Conservation (phyloP, 352 stramenopile genomes). For the Globisporangium spinosum region DNA sequence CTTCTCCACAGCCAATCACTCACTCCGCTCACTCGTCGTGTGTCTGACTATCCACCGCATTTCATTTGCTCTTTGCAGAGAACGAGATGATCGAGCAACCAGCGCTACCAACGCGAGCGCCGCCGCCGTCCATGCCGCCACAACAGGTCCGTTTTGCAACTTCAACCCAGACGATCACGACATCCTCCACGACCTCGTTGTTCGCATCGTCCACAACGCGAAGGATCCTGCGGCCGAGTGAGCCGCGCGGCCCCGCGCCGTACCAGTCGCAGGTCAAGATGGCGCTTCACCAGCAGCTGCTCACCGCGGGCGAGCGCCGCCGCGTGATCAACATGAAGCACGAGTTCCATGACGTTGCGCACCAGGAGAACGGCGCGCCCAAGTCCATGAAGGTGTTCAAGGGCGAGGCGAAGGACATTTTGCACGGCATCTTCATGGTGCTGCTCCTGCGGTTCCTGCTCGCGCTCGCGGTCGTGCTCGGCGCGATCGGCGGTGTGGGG, state of each 20-base stretch:
- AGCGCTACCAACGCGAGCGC: background rate
- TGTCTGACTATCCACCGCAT: background rate
- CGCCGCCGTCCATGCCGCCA: background rate
- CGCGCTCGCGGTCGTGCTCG: conserved; percentile 32
- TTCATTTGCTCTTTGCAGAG: background rate
- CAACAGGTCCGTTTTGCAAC: conserved; percentile 3
- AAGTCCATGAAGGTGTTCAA: conserved; percentile 61
- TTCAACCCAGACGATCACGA: conserved; percentile 3
- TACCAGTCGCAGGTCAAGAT: conserved; percentile 24
- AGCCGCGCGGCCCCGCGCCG: conserved; percentile 5
- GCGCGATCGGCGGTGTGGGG: conserved; percentile 28
- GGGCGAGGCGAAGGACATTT: conserved; percentile 48
- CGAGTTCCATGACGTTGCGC: conserved; percentile 30
- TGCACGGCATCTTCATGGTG: conserved; percentile 59
- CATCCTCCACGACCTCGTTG: background rate
- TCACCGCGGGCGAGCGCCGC: conserved; percentile 22
- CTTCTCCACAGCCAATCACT: background rate
- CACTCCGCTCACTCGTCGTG: background rate
- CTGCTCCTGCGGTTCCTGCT: conserved; percentile 54
- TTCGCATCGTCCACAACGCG: conserved; percentile 6
- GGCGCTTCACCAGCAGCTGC: conserved; percentile 19
- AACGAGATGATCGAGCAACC: background rate
- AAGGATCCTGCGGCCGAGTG: conserved; percentile 4
- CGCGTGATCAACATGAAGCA: conserved; percentile 30
- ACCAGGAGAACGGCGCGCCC: conserved; percentile 42